Evolutionary conservation across 2,329 filamentous ascomycete species (phyloP).

Genomic region (Clonostachys chloroleuca): DNA sequence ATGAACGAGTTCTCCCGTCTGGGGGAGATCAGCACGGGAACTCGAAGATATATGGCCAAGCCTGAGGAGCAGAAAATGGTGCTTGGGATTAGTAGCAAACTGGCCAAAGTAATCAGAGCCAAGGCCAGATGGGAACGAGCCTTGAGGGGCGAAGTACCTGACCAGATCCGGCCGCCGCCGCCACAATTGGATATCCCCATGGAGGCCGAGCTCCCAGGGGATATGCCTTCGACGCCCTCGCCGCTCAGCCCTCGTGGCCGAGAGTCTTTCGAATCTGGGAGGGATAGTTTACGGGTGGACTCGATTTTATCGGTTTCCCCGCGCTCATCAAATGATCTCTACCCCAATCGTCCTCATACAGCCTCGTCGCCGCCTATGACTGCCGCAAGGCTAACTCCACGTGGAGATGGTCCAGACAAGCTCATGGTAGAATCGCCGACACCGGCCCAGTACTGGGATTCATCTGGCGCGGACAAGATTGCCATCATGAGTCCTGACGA

Average conservation of each 20-base stretch:
- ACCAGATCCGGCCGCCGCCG: conserved; percentile 26
- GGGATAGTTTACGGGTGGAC: conserved; percentile 41
- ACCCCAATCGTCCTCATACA: neutral
- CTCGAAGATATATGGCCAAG: conserved; percentile 74
- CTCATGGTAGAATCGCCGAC: conserved; percentile 53
- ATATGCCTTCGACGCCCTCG: conserved; percentile 33
- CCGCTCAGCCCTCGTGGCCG: conserved; percentile 34
- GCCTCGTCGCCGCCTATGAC: neutral
- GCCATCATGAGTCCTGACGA: conserved; percentile 58
- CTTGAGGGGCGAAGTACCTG: conserved; percentile 29
- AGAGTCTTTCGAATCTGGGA: conserved; percentile 53
- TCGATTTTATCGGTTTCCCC: conserved; percentile 14
- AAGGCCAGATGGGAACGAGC: conserved; percentile 61
- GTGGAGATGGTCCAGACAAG: conserved; percentile 42
- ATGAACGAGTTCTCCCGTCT: conserved; percentile 98
- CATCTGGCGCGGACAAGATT: conserved; percentile 64
- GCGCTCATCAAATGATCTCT: conserved; percentile 2
- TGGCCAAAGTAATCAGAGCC: conserved; percentile 78
- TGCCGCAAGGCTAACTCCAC: conserved; percentile 10
- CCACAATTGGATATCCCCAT: conserved; percentile 29
- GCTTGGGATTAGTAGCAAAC: conserved; percentile 69
- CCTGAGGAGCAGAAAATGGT: conserved; percentile 74
- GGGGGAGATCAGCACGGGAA: conserved; percentile 93
- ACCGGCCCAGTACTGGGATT: conserved; percentile 52
- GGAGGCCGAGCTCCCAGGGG: conserved; percentile 55